Evolutionary conservation across 2,329 filamentous ascomycete genomes (phyloP).

Genomic region (Fusarium circinatum): DNA sequence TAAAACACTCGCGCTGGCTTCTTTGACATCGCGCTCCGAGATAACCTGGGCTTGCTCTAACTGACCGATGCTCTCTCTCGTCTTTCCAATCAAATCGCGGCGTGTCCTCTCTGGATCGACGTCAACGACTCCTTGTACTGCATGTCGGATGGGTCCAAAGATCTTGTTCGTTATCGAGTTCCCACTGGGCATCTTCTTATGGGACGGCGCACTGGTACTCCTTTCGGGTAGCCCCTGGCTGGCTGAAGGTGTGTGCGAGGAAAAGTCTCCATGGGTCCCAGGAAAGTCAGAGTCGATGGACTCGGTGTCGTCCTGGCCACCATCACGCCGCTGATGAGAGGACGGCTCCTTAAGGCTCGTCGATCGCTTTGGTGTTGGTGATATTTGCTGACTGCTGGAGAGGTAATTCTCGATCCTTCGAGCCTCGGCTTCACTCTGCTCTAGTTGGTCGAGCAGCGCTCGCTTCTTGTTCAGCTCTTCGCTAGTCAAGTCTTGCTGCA

Average conservation of each 20-base stretch:
- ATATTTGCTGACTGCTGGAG: conserved; percentile 73
- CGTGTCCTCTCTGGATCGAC: conserved; percentile 94
- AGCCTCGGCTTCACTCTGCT: conserved; percentile 91
- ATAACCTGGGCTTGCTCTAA: conserved; percentile 91
- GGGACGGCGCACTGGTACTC: conserved; percentile 56
- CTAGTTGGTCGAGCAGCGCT: conserved; percentile 83
- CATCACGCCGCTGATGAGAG: conserved; percentile 63
- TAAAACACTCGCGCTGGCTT: conserved; percentile 88
- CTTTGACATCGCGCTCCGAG: conserved; percentile 90
- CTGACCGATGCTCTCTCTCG: conserved; percentile 84
- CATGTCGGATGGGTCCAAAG: conserved; percentile 94
- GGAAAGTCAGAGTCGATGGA: conserved; percentile 98
- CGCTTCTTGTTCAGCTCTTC: conserved; percentile 93
- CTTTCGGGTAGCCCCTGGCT: conserved; percentile 75
- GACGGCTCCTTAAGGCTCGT: conserved; percentile 64
- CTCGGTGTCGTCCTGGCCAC: conserved; percentile 78
- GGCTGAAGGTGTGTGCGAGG: conserved; percentile 73
- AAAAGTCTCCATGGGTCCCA: conserved; percentile 80
- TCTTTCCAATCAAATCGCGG: conserved; percentile 95
- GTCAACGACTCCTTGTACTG: conserved; percentile 94
- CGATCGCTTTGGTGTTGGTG: conserved; percentile 73
- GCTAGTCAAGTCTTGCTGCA: conserved; percentile 96
- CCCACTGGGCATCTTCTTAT: conserved; percentile 86
- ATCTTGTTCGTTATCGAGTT: conserved; percentile 93
- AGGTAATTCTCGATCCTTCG: conserved; percentile 94